Base-by-base conservation (phyloP, 352 stramenopile genomes). In the Albugo laibachii region DNA sequence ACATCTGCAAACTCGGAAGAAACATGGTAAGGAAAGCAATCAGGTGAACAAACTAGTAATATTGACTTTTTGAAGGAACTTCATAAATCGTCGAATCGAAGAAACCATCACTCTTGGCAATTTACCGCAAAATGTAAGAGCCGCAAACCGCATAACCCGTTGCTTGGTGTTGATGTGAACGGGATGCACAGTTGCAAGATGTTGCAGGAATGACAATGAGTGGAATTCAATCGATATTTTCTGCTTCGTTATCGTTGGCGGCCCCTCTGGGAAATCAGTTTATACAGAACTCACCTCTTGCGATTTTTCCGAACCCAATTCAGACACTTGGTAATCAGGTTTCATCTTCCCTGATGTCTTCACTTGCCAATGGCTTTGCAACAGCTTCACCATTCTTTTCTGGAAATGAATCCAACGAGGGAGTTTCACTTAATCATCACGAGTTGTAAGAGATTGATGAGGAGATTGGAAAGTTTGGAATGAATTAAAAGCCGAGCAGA, bases 91-190 rank as follows among this genome's bases (percentile, higher is more conserved):
- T 47, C 73, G 78, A 42, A 52, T 92, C 20, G 73, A 88, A 43
- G 78, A 92, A 56, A 81, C 71, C 47, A 80, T 88, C 47, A 56
- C 67, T 45, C 69, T 92, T 10, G 75, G 74, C 49, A 76, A 92
- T 36, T 24, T 83, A 11, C 78, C 78, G 1, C 71, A 83, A 41
- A 88, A 83, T 48, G 78, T 91, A 31, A 31, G 24, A 31, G 24
- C 24, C 24, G 8, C 8, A 31, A 10, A 8, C 24, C 24, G 70
- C 46, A 75, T 66, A 21, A 10, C 5, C 8, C 20, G 45, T 19
- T 15, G 51, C 11, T 51, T 43, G 38, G 16, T 43, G 38, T 43
- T 24, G 16, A 24, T 24, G 16, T 19, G 16, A 19, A 8, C 8
- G 3, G 3, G 38, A 19, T 43, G 38, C 16, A 43, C 8, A 89